Conservation (phyloP, 768 basidiomycete species). For the Leccinum obscurum region DNA sequence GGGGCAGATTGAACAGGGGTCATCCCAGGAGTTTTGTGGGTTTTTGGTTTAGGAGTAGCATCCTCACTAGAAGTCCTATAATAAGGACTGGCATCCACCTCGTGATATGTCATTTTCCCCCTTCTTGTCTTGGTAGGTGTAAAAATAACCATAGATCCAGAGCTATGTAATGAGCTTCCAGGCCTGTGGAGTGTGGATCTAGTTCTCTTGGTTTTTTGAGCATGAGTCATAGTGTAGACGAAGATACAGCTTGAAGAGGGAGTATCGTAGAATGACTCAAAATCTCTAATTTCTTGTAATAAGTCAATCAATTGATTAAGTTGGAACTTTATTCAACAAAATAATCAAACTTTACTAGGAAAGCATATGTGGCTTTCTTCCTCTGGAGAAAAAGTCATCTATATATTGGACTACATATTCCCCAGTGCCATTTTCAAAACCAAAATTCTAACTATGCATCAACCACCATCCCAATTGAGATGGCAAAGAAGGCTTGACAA, state of each 20-base stretch:
- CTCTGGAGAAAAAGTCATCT: background rate
- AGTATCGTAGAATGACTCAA: too few relatives aligned
- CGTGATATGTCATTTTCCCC: background rate
- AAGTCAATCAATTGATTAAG: too few relatives aligned
- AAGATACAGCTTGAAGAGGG: background rate
- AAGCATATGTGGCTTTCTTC: too few relatives aligned
- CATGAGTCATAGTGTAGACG: background rate
- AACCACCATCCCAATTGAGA: background rate
- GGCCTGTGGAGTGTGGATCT: background rate
- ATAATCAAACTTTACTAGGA: too few relatives aligned
- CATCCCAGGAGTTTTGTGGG: background rate
- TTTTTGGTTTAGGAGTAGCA: background rate
- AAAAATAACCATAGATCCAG: background rate
- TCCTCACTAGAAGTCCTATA: background rate
- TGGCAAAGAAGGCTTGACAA: background rate
- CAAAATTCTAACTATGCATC: background rate
- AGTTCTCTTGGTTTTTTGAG: background rate
- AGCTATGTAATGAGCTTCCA: background rate
- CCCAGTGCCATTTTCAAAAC: background rate
- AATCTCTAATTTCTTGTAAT: too few relatives aligned
- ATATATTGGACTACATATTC: background rate
- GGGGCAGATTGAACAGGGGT: background rate
- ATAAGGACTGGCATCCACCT: background rate
- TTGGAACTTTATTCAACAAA: too few relatives aligned
- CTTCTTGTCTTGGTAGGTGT: background rate